Evolutionary conservation across 495 filamentous ascomycete species (phyloP).

Genomic region (Neurospora sp.): DNA sequence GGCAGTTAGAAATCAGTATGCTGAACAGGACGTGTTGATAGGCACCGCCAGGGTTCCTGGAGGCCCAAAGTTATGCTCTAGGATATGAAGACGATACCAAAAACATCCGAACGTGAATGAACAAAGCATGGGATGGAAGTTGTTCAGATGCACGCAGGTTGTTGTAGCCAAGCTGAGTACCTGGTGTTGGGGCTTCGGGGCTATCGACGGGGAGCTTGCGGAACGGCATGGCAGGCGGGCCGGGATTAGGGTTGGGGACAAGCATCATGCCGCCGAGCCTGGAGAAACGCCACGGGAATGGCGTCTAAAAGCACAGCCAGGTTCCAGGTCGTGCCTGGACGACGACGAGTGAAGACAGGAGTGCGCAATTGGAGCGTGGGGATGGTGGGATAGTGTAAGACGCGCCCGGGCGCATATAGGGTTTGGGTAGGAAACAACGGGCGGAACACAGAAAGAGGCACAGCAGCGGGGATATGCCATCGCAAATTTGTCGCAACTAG

Average conservation of each 20-base stretch:
- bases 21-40: not conserved
- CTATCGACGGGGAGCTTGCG: not conserved
- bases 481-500: not conserved
- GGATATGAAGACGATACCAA: not conserved
- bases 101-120: not conserved
- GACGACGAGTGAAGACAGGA: not conserved
- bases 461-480: not conserved
- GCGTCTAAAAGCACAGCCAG: not conserved
- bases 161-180: not conserved
- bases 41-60: not conserved
- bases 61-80: not conserved
- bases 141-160: not conserved
- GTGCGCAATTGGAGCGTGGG: not conserved
- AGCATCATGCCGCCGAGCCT: not conserved
- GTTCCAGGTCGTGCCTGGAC: not conserved
- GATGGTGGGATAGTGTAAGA: not conserved
- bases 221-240: not conserved
- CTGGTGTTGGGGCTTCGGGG: not conserved
- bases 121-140: not conserved
- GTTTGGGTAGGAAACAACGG: not conserved
- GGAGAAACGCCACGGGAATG: not conserved
- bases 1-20: constrained; percentile 12
- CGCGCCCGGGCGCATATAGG: not conserved
- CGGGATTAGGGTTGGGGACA: not conserved
- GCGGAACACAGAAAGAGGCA: not conserved